Evolutionary conservation across 2,329 filamentous ascomycete species (phyloP).

Genomic region (Xylaria multiplex): DNA sequence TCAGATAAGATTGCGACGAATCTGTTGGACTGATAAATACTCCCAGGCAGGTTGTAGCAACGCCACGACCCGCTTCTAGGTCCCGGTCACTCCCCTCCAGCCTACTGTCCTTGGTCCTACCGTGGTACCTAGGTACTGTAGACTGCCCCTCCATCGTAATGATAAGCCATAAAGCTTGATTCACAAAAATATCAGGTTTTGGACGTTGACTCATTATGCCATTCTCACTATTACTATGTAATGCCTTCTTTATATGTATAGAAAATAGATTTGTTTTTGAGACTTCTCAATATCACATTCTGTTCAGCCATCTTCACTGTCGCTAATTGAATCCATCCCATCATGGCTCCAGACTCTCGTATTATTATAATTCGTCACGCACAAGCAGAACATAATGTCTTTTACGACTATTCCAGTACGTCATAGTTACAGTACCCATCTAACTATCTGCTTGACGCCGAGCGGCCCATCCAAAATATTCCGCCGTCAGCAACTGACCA

Average conservation of each 20-base stretch:
- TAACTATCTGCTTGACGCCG: too few relatives aligned
- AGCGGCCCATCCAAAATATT: too few relatives aligned
- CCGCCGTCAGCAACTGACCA: not conserved
- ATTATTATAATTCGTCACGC: constrained; percentile 45
- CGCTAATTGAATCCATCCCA: not conserved
- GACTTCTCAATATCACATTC: not conserved
- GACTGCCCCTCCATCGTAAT: too few relatives aligned
- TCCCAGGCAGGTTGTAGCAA: too few relatives aligned
- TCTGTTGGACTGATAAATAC: too few relatives aligned
- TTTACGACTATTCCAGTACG: constrained; percentile 44
- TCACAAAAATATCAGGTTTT: too few relatives aligned
- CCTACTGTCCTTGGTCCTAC: too few relatives aligned
- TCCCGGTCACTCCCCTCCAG: too few relatives aligned
- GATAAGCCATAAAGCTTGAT: not conserved
- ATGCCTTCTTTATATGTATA: not conserved
- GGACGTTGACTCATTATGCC: not conserved
- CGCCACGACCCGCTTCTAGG: too few relatives aligned
- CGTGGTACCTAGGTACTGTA: too few relatives aligned
- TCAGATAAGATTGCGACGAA: too few relatives aligned
- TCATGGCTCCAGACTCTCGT: constrained; percentile 45
- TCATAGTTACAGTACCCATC: not conserved
- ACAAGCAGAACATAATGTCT: constrained; percentile 46
- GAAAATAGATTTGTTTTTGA: constrained; percentile 13
- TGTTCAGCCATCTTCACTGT: not conserved
- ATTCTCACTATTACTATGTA: not conserved